A percentile compares a stretch with the other conserved stretches of the same genome.
Evolutionary conservation across 2,329 filamentous ascomycete genomes (phyloP).

Genomic region (Zasmidium citrigriseum): DNA sequence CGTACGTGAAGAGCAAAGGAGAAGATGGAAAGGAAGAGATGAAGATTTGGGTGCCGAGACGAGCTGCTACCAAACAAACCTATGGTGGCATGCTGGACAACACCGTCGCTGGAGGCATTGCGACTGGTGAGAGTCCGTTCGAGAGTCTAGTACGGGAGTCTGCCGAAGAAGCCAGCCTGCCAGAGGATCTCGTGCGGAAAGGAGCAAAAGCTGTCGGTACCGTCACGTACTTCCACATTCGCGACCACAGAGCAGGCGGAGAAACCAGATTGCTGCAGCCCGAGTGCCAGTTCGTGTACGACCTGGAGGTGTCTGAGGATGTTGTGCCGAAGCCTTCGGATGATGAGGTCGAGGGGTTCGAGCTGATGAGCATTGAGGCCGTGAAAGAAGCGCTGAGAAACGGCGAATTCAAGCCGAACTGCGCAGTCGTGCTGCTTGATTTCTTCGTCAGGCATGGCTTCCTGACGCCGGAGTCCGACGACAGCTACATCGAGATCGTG

Average conservation of each 20-base stretch:
- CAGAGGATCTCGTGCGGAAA: constrained; percentile 66
- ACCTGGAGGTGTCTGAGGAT: constrained; percentile 72
- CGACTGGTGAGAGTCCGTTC: constrained; percentile 75
- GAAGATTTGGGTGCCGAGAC: constrained; percentile 80
- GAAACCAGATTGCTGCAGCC: constrained; percentile 83
- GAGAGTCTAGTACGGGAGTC: constrained; percentile 84
- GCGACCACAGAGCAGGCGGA: constrained; percentile 73
- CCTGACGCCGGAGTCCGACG: constrained; percentile 75
- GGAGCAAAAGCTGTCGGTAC: constrained; percentile 63
- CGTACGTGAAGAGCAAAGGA: constrained; percentile 52
- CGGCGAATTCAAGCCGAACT: constrained; percentile 91
- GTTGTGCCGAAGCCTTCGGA: constrained; percentile 77
- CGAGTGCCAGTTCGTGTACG: constrained; percentile 89
- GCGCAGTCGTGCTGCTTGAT: constrained; percentile 78
- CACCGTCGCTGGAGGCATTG: constrained; percentile 83
- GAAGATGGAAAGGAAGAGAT: constrained; percentile 55
- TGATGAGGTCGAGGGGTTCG: constrained; percentile 84
- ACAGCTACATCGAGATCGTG: constrained; percentile 73
- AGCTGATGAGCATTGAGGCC: constrained; percentile 74
- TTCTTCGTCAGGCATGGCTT: constrained; percentile 88
- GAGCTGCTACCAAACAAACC: constrained; percentile 77
- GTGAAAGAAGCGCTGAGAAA: constrained; percentile 67
- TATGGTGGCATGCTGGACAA: constrained; percentile 95
- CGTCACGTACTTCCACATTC: constrained; percentile 82
- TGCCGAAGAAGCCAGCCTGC: constrained; percentile 83